Conservation (phyloP, 805 yeast genomes). For the Pichia membranifaciens region DNA sequence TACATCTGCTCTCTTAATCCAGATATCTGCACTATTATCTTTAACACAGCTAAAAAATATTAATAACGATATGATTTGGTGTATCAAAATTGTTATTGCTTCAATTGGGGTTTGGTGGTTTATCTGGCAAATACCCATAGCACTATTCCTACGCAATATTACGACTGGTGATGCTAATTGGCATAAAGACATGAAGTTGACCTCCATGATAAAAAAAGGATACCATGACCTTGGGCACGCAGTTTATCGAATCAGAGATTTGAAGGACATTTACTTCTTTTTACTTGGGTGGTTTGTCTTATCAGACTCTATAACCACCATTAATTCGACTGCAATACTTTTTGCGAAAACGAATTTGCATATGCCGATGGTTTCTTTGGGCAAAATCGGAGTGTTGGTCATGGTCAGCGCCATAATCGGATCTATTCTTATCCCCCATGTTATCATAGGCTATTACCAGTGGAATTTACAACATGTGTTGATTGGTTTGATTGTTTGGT, state of each 20-base stretch:
- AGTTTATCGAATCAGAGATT: conserved; percentile 49
- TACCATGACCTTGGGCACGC: conserved; percentile 56
- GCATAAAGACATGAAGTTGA: background rate
- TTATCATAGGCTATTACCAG: conserved; percentile 32
- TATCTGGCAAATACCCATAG: conserved; percentile 59
- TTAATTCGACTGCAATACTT: conserved; percentile 71
- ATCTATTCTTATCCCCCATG: conserved; percentile 51
- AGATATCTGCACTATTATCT: conserved; percentile 49
- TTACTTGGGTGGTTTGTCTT: conserved; percentile 71
- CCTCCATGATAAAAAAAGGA: conserved; percentile 35
- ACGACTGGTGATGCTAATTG: background rate
- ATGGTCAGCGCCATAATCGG: conserved; percentile 66
- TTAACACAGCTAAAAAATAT: conserved; percentile 17
- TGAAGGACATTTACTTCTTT: conserved; percentile 62
- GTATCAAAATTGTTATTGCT: conserved; percentile 53
- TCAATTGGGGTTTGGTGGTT: conserved; percentile 78
- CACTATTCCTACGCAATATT: conserved; percentile 33
- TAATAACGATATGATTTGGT: conserved; percentile 25
- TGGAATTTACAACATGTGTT: conserved; percentile 44
- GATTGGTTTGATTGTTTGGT: conserved; percentile 50
- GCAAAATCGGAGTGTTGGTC: conserved; percentile 58
- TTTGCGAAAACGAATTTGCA: conserved; percentile 66
- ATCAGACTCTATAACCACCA: conserved; percentile 71
- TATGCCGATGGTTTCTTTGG: conserved; percentile 64
- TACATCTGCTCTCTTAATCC: conserved; percentile 62